Evolutionary conservation across 805 yeast species (phyloP), one percentile per base, ranked within the genome.

Genomic region (Zygosaccharomyces lentus): DNA sequence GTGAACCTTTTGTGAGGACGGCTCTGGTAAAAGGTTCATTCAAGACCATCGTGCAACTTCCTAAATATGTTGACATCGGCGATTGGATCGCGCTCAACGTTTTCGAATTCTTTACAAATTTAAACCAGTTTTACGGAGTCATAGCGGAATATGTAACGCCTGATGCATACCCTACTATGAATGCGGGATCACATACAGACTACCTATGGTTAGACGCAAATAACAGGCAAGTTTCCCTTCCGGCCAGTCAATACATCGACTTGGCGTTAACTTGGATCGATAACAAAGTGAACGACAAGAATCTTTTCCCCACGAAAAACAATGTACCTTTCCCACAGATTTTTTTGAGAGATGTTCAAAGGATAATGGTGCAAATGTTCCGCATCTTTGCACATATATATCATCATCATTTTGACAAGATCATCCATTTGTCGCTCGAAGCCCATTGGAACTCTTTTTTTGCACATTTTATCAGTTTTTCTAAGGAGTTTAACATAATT

Each of bases 361-460:
- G 89, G 61, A 90, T 93, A 16, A 82, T 83, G 61, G 74, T 89
- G 52, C 98, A 93, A 62, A 85, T 93, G 88, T 89, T 93, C 62
- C 77, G 98, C 55, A 87, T 93, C 12, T 90, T 91, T 69, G 99
- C 99, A 3, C 96, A 90, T 62, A 81, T 93, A 31, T 93, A 90
- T 64, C 87, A 88, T 68, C 88, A 89, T 64, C 99, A 93, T 65
- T 93, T 89, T 66, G 99, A 91, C 54, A 88, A 84, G 61, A 77
- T 91, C 19, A 81, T 91, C n/a, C 97, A 93, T 64, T 68, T 93
- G 48, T 83, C 95, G 1, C 67, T 93, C 49, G 99, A 93, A 64
- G 96, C 98, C 0, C 98, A 93, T 64, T 93, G 96, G 96, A 93
- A 93, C 66, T 90, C 98, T 2, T 87, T 90, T 57, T 93, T 95